Conservation (phyloP, 2,329 filamentous ascomycete genomes). For the Botrytis pseudocinerea region DNA sequence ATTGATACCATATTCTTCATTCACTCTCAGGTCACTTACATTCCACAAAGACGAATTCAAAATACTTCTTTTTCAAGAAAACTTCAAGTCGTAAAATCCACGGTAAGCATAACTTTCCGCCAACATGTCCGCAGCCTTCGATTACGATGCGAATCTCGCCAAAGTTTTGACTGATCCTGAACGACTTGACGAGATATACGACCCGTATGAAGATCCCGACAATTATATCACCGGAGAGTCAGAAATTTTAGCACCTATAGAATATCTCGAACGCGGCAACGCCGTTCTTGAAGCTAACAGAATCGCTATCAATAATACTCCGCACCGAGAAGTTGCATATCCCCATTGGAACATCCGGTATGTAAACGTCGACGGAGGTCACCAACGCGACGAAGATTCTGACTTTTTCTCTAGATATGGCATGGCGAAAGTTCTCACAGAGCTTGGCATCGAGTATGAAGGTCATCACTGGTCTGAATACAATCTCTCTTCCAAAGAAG, state of each 20-base stretch:
- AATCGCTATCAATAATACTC: background rate
- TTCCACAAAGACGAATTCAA: background rate
- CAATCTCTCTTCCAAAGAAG: background rate
- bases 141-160: slow-evolving; percentile 2
- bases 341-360: background rate
- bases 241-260: background rate
- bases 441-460: background rate
- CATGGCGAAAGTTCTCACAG: background rate
- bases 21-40: background rate
- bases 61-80: background rate
- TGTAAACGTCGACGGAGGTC: background rate
- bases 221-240: background rate
- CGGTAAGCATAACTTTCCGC: background rate
- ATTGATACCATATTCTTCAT: background rate
- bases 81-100: background rate
- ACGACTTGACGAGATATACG: background rate
- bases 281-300: background rate
- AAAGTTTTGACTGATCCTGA: background rate
- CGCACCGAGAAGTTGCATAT: background rate
- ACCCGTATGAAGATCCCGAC: background rate
- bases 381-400: background rate
- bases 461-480: background rate
- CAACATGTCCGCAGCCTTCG: background rate
- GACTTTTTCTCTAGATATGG: background rate
- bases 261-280: background rate